Conservation (phyloP, 768 basidiomycete genomes). For the Rubroboletus pulcherrimus region DNA sequence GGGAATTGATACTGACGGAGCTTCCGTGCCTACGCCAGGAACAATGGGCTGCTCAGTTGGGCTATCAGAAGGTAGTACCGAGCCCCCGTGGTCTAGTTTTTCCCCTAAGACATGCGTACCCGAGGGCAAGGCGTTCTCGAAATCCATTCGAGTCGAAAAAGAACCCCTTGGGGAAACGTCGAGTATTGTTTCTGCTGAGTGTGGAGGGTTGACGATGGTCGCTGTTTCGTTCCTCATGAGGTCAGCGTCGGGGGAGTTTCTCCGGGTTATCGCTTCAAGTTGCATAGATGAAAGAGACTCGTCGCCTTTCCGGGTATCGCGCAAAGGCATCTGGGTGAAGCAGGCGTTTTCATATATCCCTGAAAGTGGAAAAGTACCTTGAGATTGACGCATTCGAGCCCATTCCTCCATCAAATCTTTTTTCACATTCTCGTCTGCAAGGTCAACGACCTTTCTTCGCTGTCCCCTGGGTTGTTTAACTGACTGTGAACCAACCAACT, state of each 20-base stretch:
- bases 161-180: neutral
- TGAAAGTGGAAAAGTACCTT: constrained; percentile 19
- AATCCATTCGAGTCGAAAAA: neutral
- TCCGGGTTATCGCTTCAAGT: neutral
- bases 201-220: neutral
- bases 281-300: neutral
- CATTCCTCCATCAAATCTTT: constrained; percentile 29
- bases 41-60: neutral
- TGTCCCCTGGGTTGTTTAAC: constrained; percentile 14
- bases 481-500: neutral
- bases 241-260: neutral
- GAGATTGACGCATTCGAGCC: constrained; percentile 29
- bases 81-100: neutral
- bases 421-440: constrained; percentile 21
- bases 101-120: neutral
- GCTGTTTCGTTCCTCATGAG: neutral
- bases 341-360: constrained; percentile 5
- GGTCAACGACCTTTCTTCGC: constrained; percentile 10
- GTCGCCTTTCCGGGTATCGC: neutral
- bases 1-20: neutral
- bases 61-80: neutral
- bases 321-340: neutral
- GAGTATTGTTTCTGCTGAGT: neutral
- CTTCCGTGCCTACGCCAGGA: neutral
- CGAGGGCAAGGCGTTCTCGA: neutral